Evolutionary conservation across 805 yeast genomes (phyloP).

Genomic region (Scheffersomyces stipitis): DNA sequence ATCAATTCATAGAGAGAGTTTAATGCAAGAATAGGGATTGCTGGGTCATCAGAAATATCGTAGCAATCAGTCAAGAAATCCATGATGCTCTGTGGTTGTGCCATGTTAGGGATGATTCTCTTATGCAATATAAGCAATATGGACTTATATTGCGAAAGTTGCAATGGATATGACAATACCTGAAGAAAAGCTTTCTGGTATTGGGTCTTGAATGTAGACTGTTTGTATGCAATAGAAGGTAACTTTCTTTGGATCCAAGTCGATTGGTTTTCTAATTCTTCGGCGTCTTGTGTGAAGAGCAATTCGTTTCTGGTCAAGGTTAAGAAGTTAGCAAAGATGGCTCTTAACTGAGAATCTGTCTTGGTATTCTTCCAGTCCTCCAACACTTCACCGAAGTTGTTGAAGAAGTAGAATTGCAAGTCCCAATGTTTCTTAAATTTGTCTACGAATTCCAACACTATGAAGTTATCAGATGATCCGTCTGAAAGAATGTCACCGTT

Average conservation of each 20-base stretch:
- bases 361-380: constrained; percentile 19
- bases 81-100: constrained; percentile 81
- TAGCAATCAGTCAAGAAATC: constrained; percentile 91
- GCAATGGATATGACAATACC: constrained; percentile 49
- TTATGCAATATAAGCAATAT: constrained; percentile 74
- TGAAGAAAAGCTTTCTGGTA: constrained; percentile 71
- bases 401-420: constrained; percentile 70
- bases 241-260: constrained; percentile 34
- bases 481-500: constrained; percentile 44
- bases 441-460: constrained; percentile 55
- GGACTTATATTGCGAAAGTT: constrained; percentile 63
- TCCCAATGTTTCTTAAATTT: constrained; percentile 66
- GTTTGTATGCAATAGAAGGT: constrained; percentile 37
- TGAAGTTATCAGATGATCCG: constrained; percentile 48
- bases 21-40: constrained; percentile 73
- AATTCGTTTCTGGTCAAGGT: constrained; percentile 35
- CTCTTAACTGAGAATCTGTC: constrained; percentile 11
- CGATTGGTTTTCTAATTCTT: constrained; percentile 28
- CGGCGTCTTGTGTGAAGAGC: constrained; percentile 20
- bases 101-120: constrained; percentile 76
- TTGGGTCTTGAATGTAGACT: constrained; percentile 52
- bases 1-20: constrained; percentile 87
- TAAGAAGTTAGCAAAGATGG: constrained; percentile 38
- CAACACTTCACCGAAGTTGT: constrained; percentile 36
- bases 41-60: constrained; percentile 42